Evolutionary conservation across 768 basidiomycete genomes (phyloP), one percentile per base, ranked within the genome.

Genomic region (Pleurotus giganteus): DNA sequence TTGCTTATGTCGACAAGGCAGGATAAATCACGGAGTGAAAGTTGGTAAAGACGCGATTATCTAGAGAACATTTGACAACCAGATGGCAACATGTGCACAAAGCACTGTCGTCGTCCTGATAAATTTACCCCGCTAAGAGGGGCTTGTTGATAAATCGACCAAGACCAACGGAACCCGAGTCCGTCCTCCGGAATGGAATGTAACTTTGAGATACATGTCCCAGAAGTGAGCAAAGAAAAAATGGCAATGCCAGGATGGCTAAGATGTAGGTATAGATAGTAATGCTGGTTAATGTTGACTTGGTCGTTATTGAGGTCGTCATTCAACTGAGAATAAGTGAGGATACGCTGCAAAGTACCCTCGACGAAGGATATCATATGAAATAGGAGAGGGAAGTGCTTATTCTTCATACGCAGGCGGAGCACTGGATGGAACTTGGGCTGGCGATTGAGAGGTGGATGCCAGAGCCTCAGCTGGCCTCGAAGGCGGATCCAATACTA

Each of bases 391-490:
- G n/a, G n/a, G n/a, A n/a, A n/a, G n/a, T n/a, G 2, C 24, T 15
- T 51, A 51, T 37, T 51, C 49, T 39, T 51, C 49, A 24, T 51
- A 51, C 24, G 49, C 49, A 24, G 49, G 49, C 15, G 49, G 49
- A 36, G 31, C 31, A 32, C 19, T 51, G 15, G 49, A 21, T 11
- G 29, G 29, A 2, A 15, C 29, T 29, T 47, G 46, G 15, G 46
- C 7, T 47, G n/a, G 46, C 6, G n/a, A 17, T 29, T 47, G 46
- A 19, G 46, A n/a, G 46, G 15, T 21, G 17, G 27, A 19, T 4
- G 7, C 39, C 19, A 15, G 39, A 41, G n/a, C n/a, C n/a, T n/a
- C n/a, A n/a, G n/a, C n/a, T n/a, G n/a, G n/a, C n/a, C n/a, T n/a
- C n/a, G 39, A 41, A 1, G 39, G n/a, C 13, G 39, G n/a, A 41